Percentiles rank a stretch among this genome's conserved stretches.
Evolutionary conservation across 2,329 filamentous ascomycete genomes (phyloP).

Genomic region (Cladobotryum protrusum): DNA sequence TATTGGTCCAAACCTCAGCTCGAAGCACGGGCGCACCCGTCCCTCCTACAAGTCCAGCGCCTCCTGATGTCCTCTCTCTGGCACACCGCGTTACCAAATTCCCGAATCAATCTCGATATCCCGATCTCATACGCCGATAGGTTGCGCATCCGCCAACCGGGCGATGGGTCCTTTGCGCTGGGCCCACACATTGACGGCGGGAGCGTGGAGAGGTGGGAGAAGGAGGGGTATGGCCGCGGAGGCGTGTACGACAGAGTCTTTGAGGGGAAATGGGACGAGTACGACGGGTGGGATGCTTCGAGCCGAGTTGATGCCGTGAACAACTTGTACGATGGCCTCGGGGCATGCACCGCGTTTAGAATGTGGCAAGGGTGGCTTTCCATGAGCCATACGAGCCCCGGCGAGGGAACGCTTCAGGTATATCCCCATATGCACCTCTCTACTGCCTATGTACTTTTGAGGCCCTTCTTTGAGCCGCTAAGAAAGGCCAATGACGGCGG

Average conservation of each 20-base stretch:
- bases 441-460: conserved; percentile 72
- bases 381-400: conserved; percentile 65
- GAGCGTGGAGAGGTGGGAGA: conserved; percentile 70
- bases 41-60: conserved; percentile 54
- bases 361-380: conserved; percentile 88
- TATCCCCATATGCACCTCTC: conserved; percentile 71
- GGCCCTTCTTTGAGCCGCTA: conserved; percentile 70
- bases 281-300: conserved; percentile 75
- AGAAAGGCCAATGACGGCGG: conserved; percentile 11
- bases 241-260: conserved; percentile 69
- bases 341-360: conserved; percentile 77
- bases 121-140: conserved; percentile 66
- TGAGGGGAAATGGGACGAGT: conserved; percentile 69
- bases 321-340: conserved; percentile 74
- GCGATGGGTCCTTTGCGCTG: conserved; percentile 63
- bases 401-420: conserved; percentile 74
- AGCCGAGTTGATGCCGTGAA: conserved; percentile 61
- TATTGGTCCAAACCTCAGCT: conserved; percentile 69
- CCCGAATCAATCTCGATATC: conserved; percentile 44
- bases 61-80: conserved; percentile 58
- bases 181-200: conserved; percentile 71
- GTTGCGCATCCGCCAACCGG: conserved; percentile 64
- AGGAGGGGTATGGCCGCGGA: conserved; percentile 57
- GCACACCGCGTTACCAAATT: conserved; percentile 44
- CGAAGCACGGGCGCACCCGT: conserved; percentile 59